Base-by-base conservation (phyloP, 306 rosid genomes). In the Phaseolus lunatus region DNA sequence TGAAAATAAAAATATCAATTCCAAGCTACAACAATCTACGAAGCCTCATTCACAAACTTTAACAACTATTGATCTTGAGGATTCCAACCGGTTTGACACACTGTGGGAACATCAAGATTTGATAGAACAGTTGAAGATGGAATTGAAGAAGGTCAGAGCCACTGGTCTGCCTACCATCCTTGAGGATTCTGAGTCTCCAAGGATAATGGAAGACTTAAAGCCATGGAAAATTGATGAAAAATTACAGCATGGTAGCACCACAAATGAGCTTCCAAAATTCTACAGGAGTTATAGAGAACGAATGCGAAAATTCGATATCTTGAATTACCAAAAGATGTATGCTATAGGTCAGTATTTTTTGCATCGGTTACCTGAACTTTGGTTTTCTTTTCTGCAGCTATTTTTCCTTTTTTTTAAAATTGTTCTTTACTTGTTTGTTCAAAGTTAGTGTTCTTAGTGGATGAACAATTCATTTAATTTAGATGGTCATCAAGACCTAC, bases 191-290 rank as follows among this genome's bases (percentile, higher is more conserved):
- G 96, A 96, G 87, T 88, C 82, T 37, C 98, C 99, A 7, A 88
- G 87, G 83, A 82, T 87, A 23, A 77, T 89, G 89, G 97, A 83
- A 33, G 94, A 92, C 71, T 78, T 96, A 88, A 92, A 88, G 69
- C 98, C 99, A 81, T 95, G 97, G 99, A 95, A 91, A 67, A 95
- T 96, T 49, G 99, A 92, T 41, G 99, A 96, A 15, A 96, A 88
- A 19, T 78, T 78, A 57, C 88, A 88, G 10, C 84, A 80, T 54
- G 84, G 89, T 35, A 84, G 82, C 19, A 52, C 80, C 39, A 81
- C 89, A 62, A 84, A 88, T 31, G 97, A 88, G 73, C 89, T 92
- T 86, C 97, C 91, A 47, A 96, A 85, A 77, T 91, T 96, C 84
- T 93, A 87, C 88, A 88, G 49, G 82, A 88, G 89, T 35, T 96